Percentiles rank a stretch among this genome's conserved stretches.
These are phyloP conservation scores for Euphrasia confusa DNA, from an alignment of 257 asterid genomes.

Conservation along the genomic window DNA sequence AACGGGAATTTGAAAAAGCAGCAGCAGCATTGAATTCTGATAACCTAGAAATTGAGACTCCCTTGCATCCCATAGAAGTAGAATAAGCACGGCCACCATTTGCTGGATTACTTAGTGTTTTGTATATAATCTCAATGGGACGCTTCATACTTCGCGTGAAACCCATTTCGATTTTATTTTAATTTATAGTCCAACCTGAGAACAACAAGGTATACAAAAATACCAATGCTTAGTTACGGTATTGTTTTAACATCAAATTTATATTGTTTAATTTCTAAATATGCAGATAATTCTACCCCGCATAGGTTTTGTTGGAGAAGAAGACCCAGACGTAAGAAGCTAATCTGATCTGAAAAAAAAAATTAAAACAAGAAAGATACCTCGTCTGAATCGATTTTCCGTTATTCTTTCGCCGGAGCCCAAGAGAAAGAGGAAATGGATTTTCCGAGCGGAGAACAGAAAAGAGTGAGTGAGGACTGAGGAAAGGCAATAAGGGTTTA, in stretches of 20 bases:
- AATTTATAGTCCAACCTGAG: slow-evolving; percentile 31
- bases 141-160: slow-evolving; percentile 48
- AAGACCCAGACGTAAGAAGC: not conserved
- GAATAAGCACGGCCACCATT: slow-evolving; percentile 40
- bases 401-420: slow-evolving; percentile 10
- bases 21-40: slow-evolving; percentile 24
- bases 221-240: no score
- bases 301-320: not conserved
- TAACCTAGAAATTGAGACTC: slow-evolving; percentile 24
- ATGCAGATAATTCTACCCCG: no score
- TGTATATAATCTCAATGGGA: slow-evolving; percentile 48
- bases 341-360: not conserved
- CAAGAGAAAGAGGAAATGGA: not conserved
- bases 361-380: slow-evolving; percentile 14
- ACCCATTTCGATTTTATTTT: slow-evolving; percentile 39
- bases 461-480: not conserved
- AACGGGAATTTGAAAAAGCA: slow-evolving; percentile 25
- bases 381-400: slow-evolving; percentile 12
- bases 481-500: slow-evolving; percentile 23
- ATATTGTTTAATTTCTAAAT: no score
- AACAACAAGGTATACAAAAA: slow-evolving; percentile 10
- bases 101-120: slow-evolving; percentile 41
- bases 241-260: no score
- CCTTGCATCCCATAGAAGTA: slow-evolving; percentile 30
- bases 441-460: not conserved